Evolutionary conservation across 345 rosid genomes (phyloP).

Genomic region (Brassica rapa): DNA sequence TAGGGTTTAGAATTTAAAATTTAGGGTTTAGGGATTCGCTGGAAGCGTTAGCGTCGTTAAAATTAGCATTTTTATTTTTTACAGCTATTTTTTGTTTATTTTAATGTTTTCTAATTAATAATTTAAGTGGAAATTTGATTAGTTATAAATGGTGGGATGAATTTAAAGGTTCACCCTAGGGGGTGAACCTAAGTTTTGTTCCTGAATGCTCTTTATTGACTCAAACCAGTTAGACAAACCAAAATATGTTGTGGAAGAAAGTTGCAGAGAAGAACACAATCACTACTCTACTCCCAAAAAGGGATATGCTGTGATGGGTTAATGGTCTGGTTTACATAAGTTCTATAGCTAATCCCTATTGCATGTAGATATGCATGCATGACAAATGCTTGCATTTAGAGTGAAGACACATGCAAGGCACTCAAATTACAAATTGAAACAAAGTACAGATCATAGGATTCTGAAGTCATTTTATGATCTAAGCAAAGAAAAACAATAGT

Average conservation of each 20-base stretch:
- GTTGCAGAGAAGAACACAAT: background rate
- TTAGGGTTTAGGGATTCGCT: too few relatives aligned
- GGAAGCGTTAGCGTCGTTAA: too few relatives aligned
- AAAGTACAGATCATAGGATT: slow-evolving; percentile 26
- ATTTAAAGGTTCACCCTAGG: too few relatives aligned
- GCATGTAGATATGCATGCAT: background rate
- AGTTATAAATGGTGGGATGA: too few relatives aligned
- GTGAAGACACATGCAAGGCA: slow-evolving; percentile 19
- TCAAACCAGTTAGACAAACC: background rate
- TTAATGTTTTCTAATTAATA: too few relatives aligned
- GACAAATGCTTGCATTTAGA: background rate
- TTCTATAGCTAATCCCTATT: background rate
- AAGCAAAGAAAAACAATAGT: background rate
- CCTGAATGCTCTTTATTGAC: background rate
- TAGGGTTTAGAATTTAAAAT: too few relatives aligned
- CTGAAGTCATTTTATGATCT: slow-evolving; percentile 26
- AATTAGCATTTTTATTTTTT: too few relatives aligned
- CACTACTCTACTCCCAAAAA: slow-evolving; percentile 5
- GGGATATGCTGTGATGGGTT: background rate
- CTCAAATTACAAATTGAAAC: slow-evolving; percentile 13
- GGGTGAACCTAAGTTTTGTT: too few relatives aligned
- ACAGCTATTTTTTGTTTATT: too few relatives aligned
- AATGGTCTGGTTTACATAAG: background rate
- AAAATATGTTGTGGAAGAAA: background rate
- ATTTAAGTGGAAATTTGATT: too few relatives aligned